These are phyloP conservation scores for Phylloporus scabripes DNA, from an alignment of 768 basidiomycete species.

Conservation along the genomic window DNA sequence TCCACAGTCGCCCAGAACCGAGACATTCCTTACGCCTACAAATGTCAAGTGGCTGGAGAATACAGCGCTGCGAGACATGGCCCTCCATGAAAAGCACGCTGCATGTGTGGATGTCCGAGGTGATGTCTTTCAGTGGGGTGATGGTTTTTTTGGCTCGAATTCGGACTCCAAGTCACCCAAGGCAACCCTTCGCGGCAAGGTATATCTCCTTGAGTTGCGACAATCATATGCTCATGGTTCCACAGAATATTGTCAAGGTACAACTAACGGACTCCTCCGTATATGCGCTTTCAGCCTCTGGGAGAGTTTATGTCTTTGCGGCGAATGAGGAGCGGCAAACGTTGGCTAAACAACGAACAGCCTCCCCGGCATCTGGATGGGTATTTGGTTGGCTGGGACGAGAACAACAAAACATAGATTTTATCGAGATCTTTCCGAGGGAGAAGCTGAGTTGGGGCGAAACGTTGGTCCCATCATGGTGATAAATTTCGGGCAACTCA, in stretches of 20 bases:
- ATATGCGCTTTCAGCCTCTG: conserved; percentile 75
- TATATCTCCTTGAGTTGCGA: not conserved
- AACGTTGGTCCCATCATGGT: conserved; percentile 39
- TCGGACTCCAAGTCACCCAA: conserved; percentile 35
- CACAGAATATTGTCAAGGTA: conserved; percentile 63
- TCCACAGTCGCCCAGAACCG: conserved; percentile 34
- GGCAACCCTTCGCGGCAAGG: conserved; percentile 61
- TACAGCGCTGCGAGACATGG: conserved; percentile 68
- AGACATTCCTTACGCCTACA: conserved; percentile 45
- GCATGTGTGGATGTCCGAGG: conserved; percentile 76
- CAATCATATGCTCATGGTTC: not conserved
- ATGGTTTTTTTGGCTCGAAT: conserved; percentile 46
- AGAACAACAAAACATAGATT: conserved; percentile 44
- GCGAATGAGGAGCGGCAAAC: conserved; percentile 46
- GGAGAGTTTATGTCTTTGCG: conserved; percentile 67
- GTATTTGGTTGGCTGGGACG: conserved; percentile 55
- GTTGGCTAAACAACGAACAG: conserved; percentile 34
- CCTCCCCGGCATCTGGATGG: conserved; percentile 55
- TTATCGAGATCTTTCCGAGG: conserved; percentile 55
- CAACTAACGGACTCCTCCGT: conserved; percentile 56
- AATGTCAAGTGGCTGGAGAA: conserved; percentile 56
- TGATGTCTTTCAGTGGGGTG: conserved; percentile 83
- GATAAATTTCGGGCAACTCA: conserved; percentile 8
- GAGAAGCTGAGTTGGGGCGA: conserved; percentile 58
- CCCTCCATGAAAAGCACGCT: conserved; percentile 58